Evolutionary conservation across 163 green algal species (phyloP).

Genomic region (Scenedesmus sp.): DNA sequence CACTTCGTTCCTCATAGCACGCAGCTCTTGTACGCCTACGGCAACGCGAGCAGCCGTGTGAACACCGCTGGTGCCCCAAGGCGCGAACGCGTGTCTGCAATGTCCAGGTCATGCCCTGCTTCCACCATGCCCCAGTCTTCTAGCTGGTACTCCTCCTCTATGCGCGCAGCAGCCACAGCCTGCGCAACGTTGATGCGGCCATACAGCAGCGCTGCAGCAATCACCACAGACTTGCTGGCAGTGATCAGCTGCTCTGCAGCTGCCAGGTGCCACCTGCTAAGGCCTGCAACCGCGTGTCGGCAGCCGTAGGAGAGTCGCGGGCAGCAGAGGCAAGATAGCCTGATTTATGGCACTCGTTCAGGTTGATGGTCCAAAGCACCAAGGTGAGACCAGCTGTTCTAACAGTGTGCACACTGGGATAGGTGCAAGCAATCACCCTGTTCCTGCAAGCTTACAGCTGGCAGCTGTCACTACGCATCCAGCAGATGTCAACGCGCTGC

Average conservation of each 20-base stretch:
- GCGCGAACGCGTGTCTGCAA: slow-evolving; percentile 82
- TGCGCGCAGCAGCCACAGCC: slow-evolving; percentile 70
- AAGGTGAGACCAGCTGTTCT: too few relatives aligned
- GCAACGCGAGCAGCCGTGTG: slow-evolving; percentile 56
- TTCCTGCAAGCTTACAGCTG: too few relatives aligned
- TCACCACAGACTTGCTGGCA: slow-evolving; percentile 80
- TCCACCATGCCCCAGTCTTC: slow-evolving; percentile 95
- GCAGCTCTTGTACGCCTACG: not conserved
- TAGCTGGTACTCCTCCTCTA: slow-evolving; percentile 94
- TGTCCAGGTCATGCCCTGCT: slow-evolving; percentile 97
- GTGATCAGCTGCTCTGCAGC: slow-evolving; percentile 75
- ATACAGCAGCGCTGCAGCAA: slow-evolving; percentile 78
- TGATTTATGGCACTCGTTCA: too few relatives aligned
- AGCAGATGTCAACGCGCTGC: too few relatives aligned
- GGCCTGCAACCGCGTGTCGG: slow-evolving; percentile 50
- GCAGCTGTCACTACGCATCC: too few relatives aligned
- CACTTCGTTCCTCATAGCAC: too few relatives aligned
- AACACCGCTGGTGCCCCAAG: slow-evolving; percentile 77
- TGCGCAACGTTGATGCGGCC: slow-evolving; percentile 71
- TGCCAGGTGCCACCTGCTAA: slow-evolving; percentile 82
- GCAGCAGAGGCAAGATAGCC: not conserved
- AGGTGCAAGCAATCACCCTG: too few relatives aligned
- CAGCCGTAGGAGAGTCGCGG: not conserved
- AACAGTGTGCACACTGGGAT: too few relatives aligned
- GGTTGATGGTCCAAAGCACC: too few relatives aligned